A percentile compares a stretch with the other conserved stretches of the same genome.
Evolutionary conservation across 202 grass and related monocot genomes (phyloP).

Genomic region (Tripidium arundinaceum): DNA sequence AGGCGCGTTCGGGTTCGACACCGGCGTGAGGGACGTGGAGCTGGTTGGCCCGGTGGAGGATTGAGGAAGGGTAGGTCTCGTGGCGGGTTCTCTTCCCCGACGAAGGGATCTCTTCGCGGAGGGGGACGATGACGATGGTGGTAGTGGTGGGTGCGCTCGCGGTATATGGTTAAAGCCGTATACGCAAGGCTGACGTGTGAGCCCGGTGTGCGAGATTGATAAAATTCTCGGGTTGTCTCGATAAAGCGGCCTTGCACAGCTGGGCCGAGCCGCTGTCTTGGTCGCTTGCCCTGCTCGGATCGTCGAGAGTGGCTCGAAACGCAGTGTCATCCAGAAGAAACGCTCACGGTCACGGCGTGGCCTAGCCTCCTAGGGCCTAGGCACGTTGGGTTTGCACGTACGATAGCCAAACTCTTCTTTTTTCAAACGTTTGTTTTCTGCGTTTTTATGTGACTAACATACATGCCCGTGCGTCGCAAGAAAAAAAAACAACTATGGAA

Average conservation of each 20-base stretch:
- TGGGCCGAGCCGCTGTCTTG: not conserved
- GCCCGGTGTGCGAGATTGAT: not conserved
- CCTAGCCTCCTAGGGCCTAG: too few relatives aligned
- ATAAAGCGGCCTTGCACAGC: not conserved
- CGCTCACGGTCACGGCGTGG: not conserved
- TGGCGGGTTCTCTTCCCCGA: not conserved
- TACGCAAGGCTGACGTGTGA: slow-evolving; percentile 1
- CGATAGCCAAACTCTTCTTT: too few relatives aligned
- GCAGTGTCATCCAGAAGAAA: not conserved
- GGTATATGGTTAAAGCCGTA: not conserved
- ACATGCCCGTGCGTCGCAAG: too few relatives aligned
- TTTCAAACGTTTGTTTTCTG: too few relatives aligned
- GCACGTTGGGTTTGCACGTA: not conserved
- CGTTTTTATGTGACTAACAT: too few relatives aligned
- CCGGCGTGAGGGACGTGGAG: slow-evolving; percentile 52
- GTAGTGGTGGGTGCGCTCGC: not conserved
- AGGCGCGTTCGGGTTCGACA: slow-evolving; percentile 19
- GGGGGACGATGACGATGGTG: slow-evolving; percentile 6
- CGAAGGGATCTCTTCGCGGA: slow-evolving; percentile 26
- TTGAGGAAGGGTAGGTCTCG: slow-evolving; percentile 19
- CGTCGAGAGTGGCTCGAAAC: not conserved
- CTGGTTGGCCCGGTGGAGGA: slow-evolving; percentile 58
- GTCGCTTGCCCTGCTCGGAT: not conserved
- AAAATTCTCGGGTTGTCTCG: not conserved
- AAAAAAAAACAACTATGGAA: too few relatives aligned